Percentiles rank a stretch among this genome's conserved stretches.
phyloP scores from a whole-genome alignment of 805 yeast genomes.

The Sungouiozyma intestinalis region DNA sequence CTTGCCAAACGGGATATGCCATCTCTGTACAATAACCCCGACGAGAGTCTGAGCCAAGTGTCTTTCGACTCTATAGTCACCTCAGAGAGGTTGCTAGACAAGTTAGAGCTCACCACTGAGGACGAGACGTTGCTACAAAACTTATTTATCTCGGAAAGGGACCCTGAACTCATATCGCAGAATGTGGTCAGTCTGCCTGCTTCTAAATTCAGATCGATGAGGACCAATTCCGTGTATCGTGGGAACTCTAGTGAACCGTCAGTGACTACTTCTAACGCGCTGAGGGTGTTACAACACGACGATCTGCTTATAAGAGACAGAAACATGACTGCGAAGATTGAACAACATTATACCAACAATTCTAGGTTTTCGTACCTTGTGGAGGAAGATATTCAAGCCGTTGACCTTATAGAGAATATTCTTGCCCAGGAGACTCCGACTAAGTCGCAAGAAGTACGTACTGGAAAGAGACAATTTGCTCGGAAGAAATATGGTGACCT shows the following conservation, averaged over 20 bases:
- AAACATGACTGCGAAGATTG: constrained; percentile 15
- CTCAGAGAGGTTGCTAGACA: constrained; percentile 25
- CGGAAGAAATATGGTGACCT: neutral
- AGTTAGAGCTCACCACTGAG: constrained; percentile 23
- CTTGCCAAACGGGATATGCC: neutral
- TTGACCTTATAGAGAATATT: neutral
- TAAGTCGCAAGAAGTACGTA: neutral
- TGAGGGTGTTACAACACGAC: neutral
- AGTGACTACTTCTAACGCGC: neutral
- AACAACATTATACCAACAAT: constrained; percentile 20
- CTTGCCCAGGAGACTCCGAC: neutral
- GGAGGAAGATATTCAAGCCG: constrained; percentile 16
- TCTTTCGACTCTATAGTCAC: constrained; percentile 26
- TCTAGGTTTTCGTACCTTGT: constrained; percentile 27
- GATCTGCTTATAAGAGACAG: constrained; percentile 7
- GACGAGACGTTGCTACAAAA: constrained; percentile 25
- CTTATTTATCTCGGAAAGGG: constrained; percentile 18
- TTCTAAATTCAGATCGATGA: constrained; percentile 23
- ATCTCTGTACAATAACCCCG: neutral
- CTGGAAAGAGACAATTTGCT: neutral
- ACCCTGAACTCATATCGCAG: constrained; percentile 4
- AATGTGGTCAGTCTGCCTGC: constrained; percentile 24
- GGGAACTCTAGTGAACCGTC: neutral
- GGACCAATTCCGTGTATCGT: neutral
- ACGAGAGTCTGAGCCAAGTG: constrained; percentile 14